Evolutionary conservation across 176 grass and related monocot species (phyloP), one percentile per base, ranked within the genome.

Genomic region (Raddia distichophylla): DNA sequence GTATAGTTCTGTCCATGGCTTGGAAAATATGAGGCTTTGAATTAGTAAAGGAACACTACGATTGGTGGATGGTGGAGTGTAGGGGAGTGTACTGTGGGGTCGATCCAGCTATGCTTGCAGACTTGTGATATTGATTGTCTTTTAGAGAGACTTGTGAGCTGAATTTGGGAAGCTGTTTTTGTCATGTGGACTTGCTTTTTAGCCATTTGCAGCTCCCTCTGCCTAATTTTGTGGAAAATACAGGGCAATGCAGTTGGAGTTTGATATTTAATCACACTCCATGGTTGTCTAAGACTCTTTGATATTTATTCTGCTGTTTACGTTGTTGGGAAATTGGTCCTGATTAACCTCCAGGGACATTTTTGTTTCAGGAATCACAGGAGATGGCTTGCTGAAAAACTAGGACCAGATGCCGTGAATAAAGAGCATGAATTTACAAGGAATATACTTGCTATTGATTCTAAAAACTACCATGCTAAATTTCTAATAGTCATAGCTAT

Each of bases 301-400:
- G 27, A 71, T 34, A 1, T 52, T 42, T 33, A n/a, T 76, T 58
- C 10, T 8, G 64, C 13, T 13, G 7, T 62, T 70, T 44, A 63
- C 22, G 65, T 63, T 76, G 48, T 61, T 69, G 6, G 52, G 4
- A 76, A 71, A 65, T 71, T 8, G 55, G 55, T 58, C 40, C 32
- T 63, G 59, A 33, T 37, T 76, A 85, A 85, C 37, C 47, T 69
- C 17, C 63, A 64, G 6, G 48, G 20, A 49, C n/a, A 45, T 16
- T 69, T 83, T 55, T 51, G 47, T 60, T 13, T 43, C 81, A 95
- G 95, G 95, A 86, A 98, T 89, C 95, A 98, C 83, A 93, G 85
- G 89, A 91, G 95, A 79, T 98, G 95, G 95, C 88, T 98, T 88
- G 88, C 90, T 72, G 90, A 98, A 52, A 95, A 95, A 93, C 75